Evolutionary conservation across 768 basidiomycete species (phyloP), one percentile per base, ranked within the genome.

Genomic region (Suillus luteus): DNA sequence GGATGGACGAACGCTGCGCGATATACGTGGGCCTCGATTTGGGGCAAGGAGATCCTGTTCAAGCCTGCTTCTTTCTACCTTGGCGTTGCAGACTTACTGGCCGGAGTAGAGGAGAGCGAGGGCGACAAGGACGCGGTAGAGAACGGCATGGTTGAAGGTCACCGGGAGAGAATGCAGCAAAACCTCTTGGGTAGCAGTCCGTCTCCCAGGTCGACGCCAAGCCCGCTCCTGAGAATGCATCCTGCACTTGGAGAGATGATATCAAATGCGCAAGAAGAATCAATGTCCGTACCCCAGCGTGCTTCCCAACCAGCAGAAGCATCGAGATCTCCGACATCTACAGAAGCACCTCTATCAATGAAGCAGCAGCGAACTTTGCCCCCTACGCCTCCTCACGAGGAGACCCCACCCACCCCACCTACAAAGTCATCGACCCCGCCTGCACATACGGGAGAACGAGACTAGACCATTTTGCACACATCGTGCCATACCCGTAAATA

Each of bases 1-100:
- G 95, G 96, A 7, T 98, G 96, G 96, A 89, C 94, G 58, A 96
- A 95, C 74, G 83, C 87, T 7, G 91, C 93, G 1, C 81, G 91
- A 37, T 96, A 93, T 76, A 93, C 93, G 71, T 92, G 93, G 85
- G 90, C 93, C 0, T 88, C 91, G 70, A 91, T 95, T 76, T 87
- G 85, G 68, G 97, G 96, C 12, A 89, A 87, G 62, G 90, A 93
- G 66, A 94, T 99, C 72, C 86, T 90, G 63, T 99, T 97, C 80
- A 89, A 90, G 62, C 94, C 95, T 2, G 92, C 90, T 24, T 93
- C 91, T 10, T 98, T 98, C 75, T 98, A 96, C 72, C 84, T 93
- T 7, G 88, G 91, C 46, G 84, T 95, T 51, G 90, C 83, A 8
- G 91, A 94, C 72, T 83, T 90, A 77, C 77, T 95, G 33, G 91